Conservation (phyloP, 768 basidiomycete genomes). For the Pseudohyphozyma bogoriensis region DNA sequence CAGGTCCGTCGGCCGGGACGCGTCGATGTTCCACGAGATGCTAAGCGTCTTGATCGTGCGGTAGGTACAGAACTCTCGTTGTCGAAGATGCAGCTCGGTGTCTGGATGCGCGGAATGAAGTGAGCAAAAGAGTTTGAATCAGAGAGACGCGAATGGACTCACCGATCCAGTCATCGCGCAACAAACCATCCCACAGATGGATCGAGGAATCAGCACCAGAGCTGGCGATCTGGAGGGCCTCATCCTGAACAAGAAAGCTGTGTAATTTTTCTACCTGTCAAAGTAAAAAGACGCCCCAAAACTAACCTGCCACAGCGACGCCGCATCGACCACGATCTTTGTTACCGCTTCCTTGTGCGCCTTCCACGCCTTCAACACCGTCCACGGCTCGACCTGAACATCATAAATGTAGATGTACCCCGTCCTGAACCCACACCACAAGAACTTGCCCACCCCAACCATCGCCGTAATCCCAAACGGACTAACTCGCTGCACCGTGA, state of each 20-base stretch:
- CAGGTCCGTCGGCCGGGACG: constrained; percentile 68
- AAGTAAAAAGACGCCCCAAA: background rate
- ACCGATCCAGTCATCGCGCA: constrained; percentile 82
- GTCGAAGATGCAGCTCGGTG: constrained; percentile 60
- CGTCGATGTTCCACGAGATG: constrained; percentile 87
- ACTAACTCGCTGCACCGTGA: constrained; percentile 34
- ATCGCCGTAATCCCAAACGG: constrained; percentile 70
- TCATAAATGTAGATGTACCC: constrained; percentile 78
- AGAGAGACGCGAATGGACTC: constrained; percentile 30
- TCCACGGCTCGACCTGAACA: constrained; percentile 58
- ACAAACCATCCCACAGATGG: constrained; percentile 79
- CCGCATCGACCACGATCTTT: constrained; percentile 61
- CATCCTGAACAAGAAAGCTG: constrained; percentile 6
- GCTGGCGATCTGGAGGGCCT: constrained; percentile 58
- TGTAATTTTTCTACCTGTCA: background rate
- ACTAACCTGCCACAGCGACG: constrained; percentile 55
- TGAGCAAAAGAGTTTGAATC: background rate
- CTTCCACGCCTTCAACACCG: constrained; percentile 75
- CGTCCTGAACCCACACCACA: constrained; percentile 81
- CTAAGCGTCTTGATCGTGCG: constrained; percentile 65
- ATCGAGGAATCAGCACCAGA: constrained; percentile 63
- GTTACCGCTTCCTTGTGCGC: constrained; percentile 59
- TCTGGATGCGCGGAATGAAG: constrained; percentile 45
- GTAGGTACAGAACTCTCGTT: constrained; percentile 67
- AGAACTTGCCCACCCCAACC: constrained; percentile 66